Conservation (phyloP, 2,329 filamentous ascomycete genomes). For the Aspergillus pseudoglaucus region DNA sequence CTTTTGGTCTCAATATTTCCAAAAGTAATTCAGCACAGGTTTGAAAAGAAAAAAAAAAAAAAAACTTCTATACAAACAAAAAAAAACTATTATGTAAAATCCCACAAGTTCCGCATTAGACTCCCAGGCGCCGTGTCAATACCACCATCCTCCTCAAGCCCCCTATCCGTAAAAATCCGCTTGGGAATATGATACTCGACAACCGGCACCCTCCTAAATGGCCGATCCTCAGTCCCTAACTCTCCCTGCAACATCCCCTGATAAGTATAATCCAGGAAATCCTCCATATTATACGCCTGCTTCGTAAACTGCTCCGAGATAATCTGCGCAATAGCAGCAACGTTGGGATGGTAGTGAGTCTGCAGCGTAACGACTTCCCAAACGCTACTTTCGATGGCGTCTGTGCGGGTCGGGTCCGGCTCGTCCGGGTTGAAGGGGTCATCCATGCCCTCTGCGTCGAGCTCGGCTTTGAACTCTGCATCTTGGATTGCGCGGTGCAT, state of each 20-base stretch:
- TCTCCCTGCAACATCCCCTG: slow-evolving; percentile 70
- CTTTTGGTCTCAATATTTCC: neutral
- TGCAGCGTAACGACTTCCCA: slow-evolving; percentile 93
- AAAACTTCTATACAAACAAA: slow-evolving; percentile 2
- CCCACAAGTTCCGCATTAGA: slow-evolving; percentile 33
- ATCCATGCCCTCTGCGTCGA: slow-evolving; percentile 57
- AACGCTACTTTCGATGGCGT: slow-evolving; percentile 82
- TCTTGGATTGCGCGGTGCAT: slow-evolving; percentile 69
- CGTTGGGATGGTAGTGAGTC: slow-evolving; percentile 93
- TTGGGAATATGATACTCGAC: slow-evolving; percentile 94
- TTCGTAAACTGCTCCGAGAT: slow-evolving; percentile 97
- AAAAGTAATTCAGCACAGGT: neutral
- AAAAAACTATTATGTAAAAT: slow-evolving; percentile 21
- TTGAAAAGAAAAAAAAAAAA: neutral
- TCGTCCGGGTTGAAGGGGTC: slow-evolving; percentile 77
- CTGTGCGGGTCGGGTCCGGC: slow-evolving; percentile 73
- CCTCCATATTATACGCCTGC: slow-evolving; percentile 87
- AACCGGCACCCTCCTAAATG: slow-evolving; percentile 77
- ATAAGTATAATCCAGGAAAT: slow-evolving; percentile 95
- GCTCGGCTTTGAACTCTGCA: slow-evolving; percentile 49
- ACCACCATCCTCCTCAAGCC: slow-evolving; percentile 35
- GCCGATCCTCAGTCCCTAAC: slow-evolving; percentile 56
- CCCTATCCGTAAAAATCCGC: slow-evolving; percentile 56
- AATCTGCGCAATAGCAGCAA: slow-evolving; percentile 88
- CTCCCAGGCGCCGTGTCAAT: slow-evolving; percentile 31